Base-by-base conservation (phyloP, 441 rosid species). In the Dalechampia spathulata region DNA sequence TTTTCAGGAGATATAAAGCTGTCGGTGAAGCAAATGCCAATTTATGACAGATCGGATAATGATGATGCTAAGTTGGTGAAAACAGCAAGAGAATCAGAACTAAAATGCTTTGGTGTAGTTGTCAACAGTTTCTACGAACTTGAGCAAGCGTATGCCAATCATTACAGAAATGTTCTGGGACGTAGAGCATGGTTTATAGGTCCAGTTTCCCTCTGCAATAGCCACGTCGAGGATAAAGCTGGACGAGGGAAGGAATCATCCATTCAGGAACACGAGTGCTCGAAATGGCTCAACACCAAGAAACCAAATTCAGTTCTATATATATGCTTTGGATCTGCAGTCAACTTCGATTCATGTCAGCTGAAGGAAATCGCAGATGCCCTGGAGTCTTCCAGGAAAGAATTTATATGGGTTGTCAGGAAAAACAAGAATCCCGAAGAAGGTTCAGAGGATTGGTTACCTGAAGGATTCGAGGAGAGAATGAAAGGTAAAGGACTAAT, bases 101-200 rank as follows among this genome's bases (percentile, higher is more conserved):
- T 41, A 16, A 11, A 15, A 47, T 65, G 83, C 63, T 72, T 51
- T 0, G 84, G 88, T 21, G 67, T 72, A 19, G 7, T 82, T 8
- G 58, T 79, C 47, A 82, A 82, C 53, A 79, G 82, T 52, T 82
- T 82, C 66, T 70, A 79, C 39, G 83, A 82, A 61, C 67, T 82
- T 6, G 86, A 85, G 44, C 69, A 71, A 3, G 74, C 25, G 39
- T 82, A 76, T 52, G 82, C 63, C 0, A 76, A 82, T 41, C 57
- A 69, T 52, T 75, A 65, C 73, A 73, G 67, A 53, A 68, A 70
- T 2, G 56, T 37, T 40, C 32, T 67, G 15, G 66, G 70, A 1
- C 71, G 59, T 39, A 72, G 58, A 55, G 71, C 81, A 7, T 75
- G 77, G 77, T 53, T 32, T 55, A 70, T 79, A 0, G 85, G 83